Conservation (phyloP, 208 protist species). For the Leishmania arabica region DNA sequence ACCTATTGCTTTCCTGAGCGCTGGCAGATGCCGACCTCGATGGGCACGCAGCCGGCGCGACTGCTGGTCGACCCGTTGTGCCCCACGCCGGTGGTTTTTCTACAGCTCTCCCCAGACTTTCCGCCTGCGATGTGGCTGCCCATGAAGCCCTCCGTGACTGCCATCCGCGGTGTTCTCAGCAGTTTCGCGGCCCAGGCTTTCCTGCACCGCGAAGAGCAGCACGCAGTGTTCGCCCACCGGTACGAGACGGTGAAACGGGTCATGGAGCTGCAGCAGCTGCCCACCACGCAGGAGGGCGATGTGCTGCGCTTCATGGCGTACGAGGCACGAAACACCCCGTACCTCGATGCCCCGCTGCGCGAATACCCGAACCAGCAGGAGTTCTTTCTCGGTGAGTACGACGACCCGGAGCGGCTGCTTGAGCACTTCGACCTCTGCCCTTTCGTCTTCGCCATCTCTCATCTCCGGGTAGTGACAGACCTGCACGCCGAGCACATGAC, state of each 20-base stretch:
- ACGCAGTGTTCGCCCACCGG: conserved; percentile 59
- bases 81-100: conserved; percentile 61
- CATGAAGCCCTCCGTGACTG: conserved; percentile 70
- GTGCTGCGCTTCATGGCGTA: conserved; percentile 84
- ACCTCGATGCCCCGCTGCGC: conserved; percentile 68
- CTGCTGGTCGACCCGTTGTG: conserved; percentile 76
- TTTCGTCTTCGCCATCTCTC: conserved; percentile 79
- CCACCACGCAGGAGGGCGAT: conserved; percentile 47
- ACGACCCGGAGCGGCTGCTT: conserved; percentile 83
- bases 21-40: conserved; percentile 80
- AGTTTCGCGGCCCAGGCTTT: conserved; percentile 81
- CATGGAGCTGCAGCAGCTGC: conserved; percentile 74
- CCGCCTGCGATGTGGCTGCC: conserved; percentile 93
- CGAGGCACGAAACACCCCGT: conserved; percentile 78
- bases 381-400: conserved; percentile 89
- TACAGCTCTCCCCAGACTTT: conserved; percentile 86
- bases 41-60: conserved; percentile 75
- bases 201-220: conserved; percentile 79
- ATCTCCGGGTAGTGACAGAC: conserved; percentile 83
- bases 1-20: conserved; percentile 89
- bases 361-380: conserved; percentile 86
- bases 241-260: conserved; percentile 56
- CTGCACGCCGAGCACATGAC: conserved; percentile 73
- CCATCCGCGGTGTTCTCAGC: conserved; percentile 82
- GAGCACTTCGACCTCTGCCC: conserved; percentile 90